Base-by-base conservation (phyloP, 73 alveolate species). In the Uronychia binucleata region DNA sequence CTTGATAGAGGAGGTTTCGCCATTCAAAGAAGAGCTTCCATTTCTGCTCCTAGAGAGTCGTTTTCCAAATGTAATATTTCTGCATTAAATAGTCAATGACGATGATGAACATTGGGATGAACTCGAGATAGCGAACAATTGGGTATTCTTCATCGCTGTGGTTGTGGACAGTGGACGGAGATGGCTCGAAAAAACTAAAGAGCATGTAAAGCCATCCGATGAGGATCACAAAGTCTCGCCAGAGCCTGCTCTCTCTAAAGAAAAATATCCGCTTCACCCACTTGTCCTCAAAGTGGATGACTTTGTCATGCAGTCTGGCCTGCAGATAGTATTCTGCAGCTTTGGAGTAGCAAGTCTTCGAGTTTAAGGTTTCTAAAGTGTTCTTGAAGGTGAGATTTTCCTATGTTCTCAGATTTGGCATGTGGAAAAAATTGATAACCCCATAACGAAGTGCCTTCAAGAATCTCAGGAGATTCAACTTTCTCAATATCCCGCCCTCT, bases 291-390 rank as follows among this genome's bases (percentile, higher is more conserved):
- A 75, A 75, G 27, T 75, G 81, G 32, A 75, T 32, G 46, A 75
- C 58, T 13, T 75, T 25, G 1, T 28, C 30, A 27, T 32, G 57
- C 30, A 35, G 1, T 26, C 5, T 75, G 27, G 81, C 81, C 5
- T 75, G 81, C n/a, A 28, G 35, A 58, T 28, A 75, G 32, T 75
- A 75, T 26, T 75, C 81, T 5, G 46, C 28, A 27, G 81, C 81
- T 30, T 75, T 75, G 27, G 1, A 5, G 58, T 28, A 75, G 30
- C 81, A 28, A 75, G 28, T 75, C 1, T 26, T 8, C 29, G 25
- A 35, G 5, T 26, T 27, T 5, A 75, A 32, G 5, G 25, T 26
- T 8, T 1, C 25, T 28, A 26, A 25, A 5, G 30, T 75, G 27
- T 30, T 30, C 67, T 46, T 46, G 67, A 46, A 46, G n/a, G n/a